Conservation (phyloP, 768 basidiomycete genomes). For the Serendipita sp. region DNA sequence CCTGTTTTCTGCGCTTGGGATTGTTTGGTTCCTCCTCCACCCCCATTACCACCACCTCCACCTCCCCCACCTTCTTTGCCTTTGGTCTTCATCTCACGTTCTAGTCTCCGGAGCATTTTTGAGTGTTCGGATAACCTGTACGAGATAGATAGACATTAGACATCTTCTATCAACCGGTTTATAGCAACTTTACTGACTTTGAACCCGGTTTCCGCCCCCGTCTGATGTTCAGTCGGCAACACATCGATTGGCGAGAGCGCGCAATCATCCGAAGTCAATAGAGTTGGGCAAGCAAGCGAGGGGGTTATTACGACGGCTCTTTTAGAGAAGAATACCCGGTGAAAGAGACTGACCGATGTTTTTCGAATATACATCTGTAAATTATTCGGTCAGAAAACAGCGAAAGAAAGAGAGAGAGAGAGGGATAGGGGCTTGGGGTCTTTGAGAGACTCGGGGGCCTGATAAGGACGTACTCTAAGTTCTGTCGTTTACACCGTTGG, state of each 20-base stretch:
- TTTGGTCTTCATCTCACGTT: constrained; percentile 18
- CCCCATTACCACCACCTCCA: too few species aligned
- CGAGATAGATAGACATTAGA: neutral
- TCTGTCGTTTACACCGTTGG: constrained; percentile 69
- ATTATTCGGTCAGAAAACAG: constrained; percentile 3
- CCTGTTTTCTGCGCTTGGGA: constrained; percentile 15
- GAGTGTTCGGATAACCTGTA: constrained; percentile 70
- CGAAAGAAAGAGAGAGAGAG: constrained; percentile 8
- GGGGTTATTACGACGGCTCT: neutral
- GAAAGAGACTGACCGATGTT: constrained; percentile 34
- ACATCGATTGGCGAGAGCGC: neutral
- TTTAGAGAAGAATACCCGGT: neutral
- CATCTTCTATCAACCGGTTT: constrained; percentile 7
- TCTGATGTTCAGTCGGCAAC: neutral
- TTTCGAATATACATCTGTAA: constrained; percentile 66
- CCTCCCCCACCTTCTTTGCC: neutral
- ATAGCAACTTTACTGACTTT: constrained; percentile 35
- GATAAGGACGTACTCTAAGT: constrained; percentile 40
- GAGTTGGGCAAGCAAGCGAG: neutral
- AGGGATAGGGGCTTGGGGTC: constrained; percentile 9
- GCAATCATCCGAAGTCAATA: neutral
- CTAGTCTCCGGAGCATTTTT: constrained; percentile 73
- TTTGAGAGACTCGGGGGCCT: too few species aligned
- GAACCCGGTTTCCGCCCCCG: constrained; percentile 79
- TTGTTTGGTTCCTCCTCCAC: constrained; percentile 44